A percentile compares a stretch with the other conserved stretches of the same genome.
These are phyloP conservation scores for Colletotrichum coccodes DNA, from an alignment of 2,329 filamentous ascomycete genomes.

Conservation along the genomic window DNA sequence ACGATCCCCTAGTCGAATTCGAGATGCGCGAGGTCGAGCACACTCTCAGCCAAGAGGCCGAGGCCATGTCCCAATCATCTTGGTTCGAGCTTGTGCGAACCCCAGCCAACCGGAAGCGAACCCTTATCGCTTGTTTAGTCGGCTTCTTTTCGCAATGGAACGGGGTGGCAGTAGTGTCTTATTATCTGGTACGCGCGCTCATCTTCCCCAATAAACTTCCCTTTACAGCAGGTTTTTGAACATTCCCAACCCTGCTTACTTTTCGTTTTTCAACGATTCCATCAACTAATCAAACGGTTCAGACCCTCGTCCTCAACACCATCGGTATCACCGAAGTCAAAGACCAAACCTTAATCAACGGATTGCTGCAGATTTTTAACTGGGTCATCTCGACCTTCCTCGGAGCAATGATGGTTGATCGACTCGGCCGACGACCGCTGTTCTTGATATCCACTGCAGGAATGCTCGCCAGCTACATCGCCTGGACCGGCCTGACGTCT, in stretches of 20 bases:
- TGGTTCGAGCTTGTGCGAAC: conserved; percentile 43
- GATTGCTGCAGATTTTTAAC: conserved; percentile 32
- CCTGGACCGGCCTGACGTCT: conserved; percentile 36
- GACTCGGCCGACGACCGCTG: conserved; percentile 48
- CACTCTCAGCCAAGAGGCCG: conserved; percentile 58
- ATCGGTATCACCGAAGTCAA: conserved; percentile 44
- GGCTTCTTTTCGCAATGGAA: conserved; percentile 42
- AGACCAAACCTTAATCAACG: conserved; percentile 53
- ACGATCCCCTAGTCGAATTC: conserved; percentile 25
- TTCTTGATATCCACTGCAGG: conserved; percentile 51
- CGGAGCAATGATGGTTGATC: conserved; percentile 56
- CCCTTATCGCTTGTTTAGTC: conserved; percentile 38
- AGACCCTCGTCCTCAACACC: conserved; percentile 41
- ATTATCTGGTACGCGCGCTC: conserved; percentile 44
- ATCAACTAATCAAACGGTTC: background rate
- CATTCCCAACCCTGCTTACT: background rate
- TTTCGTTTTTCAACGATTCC: background rate
- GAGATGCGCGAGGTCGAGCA: conserved; percentile 57
- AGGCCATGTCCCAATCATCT: conserved; percentile 50
- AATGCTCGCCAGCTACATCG: conserved; percentile 38
- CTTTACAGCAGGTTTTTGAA: too few species aligned
- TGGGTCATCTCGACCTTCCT: conserved; percentile 27
- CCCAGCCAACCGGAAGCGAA: conserved; percentile 40
- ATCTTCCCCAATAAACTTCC: too few species aligned
- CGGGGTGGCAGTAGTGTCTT: conserved; percentile 48